Evolutionary conservation across 2,329 filamentous ascomycete genomes (phyloP).

Genomic region (Aspergillus spinulosporus): DNA sequence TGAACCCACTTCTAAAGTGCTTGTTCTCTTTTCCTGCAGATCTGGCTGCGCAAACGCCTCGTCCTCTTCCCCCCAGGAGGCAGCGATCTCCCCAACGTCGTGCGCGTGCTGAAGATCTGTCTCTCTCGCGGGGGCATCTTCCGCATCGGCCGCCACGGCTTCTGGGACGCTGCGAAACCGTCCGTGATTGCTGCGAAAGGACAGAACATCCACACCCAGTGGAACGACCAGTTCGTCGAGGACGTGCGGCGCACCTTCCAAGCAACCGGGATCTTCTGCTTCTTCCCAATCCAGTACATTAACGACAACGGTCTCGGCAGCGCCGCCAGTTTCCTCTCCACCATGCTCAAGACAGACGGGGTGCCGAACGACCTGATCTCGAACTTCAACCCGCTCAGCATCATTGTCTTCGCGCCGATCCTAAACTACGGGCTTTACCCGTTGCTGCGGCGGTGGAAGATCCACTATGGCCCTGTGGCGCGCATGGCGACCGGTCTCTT

Average conservation of each 20-base stretch:
- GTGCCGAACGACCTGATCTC: constrained; percentile 53
- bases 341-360: constrained; percentile 52
- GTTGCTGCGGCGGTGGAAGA: constrained; percentile 40
- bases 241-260: constrained; percentile 35
- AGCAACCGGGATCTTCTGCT: constrained; percentile 40
- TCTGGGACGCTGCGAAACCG: constrained; percentile 39
- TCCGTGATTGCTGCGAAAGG: constrained; percentile 26
- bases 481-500: constrained; percentile 55
- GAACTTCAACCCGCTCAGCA: constrained; percentile 55
- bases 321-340: constrained; percentile 51
- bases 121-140: constrained; percentile 28
- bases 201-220: constrained; percentile 31
- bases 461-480: constrained; percentile 51
- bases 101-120: constrained; percentile 5
- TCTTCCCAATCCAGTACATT: constrained; percentile 41
- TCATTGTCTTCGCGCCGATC: constrained; percentile 50
- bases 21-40: not conserved
- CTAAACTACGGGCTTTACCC: constrained; percentile 54
- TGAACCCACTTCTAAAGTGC: too few relatives aligned
- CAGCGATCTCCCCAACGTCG: constrained; percentile 10
- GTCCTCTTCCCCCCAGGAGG: constrained; percentile 4
- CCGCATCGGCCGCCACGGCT: constrained; percentile 34
- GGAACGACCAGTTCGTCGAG: constrained; percentile 39
- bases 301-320: constrained; percentile 52
- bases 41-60: constrained; percentile 9